A percentile compares a stretch with the other conserved stretches of the same genome.
phyloP scores from a whole-genome alignment of 306 rosid genomes.

The Begonia loranthoides region DNA sequence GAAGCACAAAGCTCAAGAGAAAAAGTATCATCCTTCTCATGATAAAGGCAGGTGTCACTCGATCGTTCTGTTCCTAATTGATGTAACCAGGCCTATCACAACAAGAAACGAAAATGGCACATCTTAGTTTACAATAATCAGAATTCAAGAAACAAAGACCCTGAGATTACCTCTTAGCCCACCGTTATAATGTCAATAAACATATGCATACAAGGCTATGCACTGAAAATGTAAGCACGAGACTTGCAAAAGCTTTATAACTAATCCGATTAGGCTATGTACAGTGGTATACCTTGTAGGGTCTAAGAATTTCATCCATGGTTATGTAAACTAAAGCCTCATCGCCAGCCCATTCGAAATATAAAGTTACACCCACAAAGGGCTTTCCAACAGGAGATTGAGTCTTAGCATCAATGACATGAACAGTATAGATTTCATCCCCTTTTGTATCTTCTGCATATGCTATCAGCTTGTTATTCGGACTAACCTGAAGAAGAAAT shows the following conservation, averaged over 20 bases:
- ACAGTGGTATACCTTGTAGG: slow-evolving; percentile 50
- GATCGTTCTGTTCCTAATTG: slow-evolving; percentile 64
- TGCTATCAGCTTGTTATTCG: slow-evolving; percentile 66
- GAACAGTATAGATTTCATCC: slow-evolving; percentile 67
- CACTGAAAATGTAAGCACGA: no score
- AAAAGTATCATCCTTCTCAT: slow-evolving; percentile 65
- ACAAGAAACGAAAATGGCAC: neutral
- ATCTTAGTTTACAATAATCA: no score
- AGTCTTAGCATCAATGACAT: slow-evolving; percentile 65
- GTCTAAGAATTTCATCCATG: slow-evolving; percentile 80
- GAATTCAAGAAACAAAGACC: neutral
- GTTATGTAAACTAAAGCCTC: slow-evolving; percentile 59
- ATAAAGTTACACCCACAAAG: slow-evolving; percentile 34
- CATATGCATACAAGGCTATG: no score
- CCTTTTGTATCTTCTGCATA: slow-evolving; percentile 92
- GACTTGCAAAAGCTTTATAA: no score
- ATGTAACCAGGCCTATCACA: slow-evolving; percentile 77
- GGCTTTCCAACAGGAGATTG: slow-evolving; percentile 48
- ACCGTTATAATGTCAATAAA: no score
- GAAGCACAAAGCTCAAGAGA: slow-evolving; percentile 64
- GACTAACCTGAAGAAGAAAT: slow-evolving; percentile 53
- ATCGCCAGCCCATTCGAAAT: slow-evolving; percentile 66
- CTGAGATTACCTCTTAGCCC: no score
- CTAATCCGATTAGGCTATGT: no score
- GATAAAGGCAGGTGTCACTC: slow-evolving; percentile 63